Base-by-base conservation (phyloP, 345 rosid genomes). In the Brassica incana region DNA sequence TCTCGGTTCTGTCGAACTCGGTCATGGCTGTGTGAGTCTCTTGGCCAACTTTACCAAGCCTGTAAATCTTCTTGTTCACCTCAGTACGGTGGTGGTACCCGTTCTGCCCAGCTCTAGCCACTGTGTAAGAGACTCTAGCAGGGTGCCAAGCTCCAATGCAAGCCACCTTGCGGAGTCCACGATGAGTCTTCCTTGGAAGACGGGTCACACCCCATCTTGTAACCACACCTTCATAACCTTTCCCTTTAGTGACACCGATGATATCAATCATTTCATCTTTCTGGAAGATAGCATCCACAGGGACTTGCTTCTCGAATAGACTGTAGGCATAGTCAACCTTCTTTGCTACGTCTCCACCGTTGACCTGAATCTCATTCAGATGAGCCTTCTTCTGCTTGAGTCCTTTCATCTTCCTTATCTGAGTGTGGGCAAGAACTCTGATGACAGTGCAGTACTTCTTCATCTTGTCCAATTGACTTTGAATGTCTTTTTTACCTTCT, bases 61-160 rank as follows among this genome's bases (percentile, higher is more conserved):
- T 85, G 88, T 95, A 95, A 43, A 95, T 54, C 71, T 95, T 95
- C 90, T 95, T 95, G 84, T 95, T 92, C 95, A 91, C 78, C 83
- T 91, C 97, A 1, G 95, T 95, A 9, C 97, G 93, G 78, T 92
- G 97, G 71, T 92, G 97, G 70, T 92, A 94, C 1, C 97, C 97
- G 52, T 95, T 95, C 79, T 95, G 97, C 2, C 99, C 97, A 33
- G 97, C 99, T 81, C 99, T 91, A 45, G 97, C 99, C 65, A 95
- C 97, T 2, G 99, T 95, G 69, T 83, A 95, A 0, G 98, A 95
- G 33, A 92, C 97, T 86, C 99, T 91, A 66, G 98, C 98, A 8
- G 99, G 99, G 89, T 95, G 99, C 99, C 99, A 95, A 33, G 99
- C 95, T 45, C 99, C 98, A 32, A 95, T 92, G 86, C 99, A 92